These are phyloP conservation scores for Sphaerulina populicola DNA, from an alignment of 2,329 filamentous ascomycete genomes.

Conservation along the genomic window DNA sequence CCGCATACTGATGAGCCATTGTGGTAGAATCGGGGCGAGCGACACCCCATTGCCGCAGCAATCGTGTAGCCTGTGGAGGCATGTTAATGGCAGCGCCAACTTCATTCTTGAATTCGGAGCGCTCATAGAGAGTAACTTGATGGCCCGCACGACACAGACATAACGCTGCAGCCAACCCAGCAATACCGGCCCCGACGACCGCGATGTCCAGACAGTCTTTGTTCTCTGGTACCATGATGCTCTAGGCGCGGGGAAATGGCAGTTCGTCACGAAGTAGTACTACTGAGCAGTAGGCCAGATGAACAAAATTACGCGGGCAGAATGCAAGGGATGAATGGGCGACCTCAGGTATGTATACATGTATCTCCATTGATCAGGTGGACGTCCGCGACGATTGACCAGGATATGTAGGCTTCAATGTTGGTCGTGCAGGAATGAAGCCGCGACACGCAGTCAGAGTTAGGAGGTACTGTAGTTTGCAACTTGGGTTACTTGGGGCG, in stretches of 20 bases:
- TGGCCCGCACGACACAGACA: constrained; percentile 26
- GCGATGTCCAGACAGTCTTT: constrained; percentile 4
- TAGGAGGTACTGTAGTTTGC: no score
- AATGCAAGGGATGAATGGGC: not conserved
- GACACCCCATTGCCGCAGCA: constrained; percentile 7
- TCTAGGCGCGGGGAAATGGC: not conserved
- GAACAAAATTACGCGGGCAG: no score
- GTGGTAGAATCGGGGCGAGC: not conserved
- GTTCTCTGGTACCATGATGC: not conserved
- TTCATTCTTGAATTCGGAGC: constrained; percentile 25
- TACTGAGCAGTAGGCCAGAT: no score
- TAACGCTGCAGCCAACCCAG: constrained; percentile 26
- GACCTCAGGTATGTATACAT: not conserved
- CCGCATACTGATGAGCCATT: not conserved
- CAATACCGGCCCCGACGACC: constrained; percentile 28
- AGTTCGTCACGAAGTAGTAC: no score
- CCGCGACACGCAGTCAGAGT: not conserved
- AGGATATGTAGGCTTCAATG: not conserved
- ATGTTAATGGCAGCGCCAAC: constrained; percentile 28
- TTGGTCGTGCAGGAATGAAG: not conserved
- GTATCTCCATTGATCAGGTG: not conserved
- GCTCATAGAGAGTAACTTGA: constrained; percentile 25
- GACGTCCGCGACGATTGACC: not conserved
- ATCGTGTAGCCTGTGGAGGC: constrained; percentile 4
- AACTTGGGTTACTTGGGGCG: not conserved